Percentiles rank a stretch among this genome's conserved stretches.
phyloP scores from a whole-genome alignment of 2,329 filamentous ascomycete genomes.

The Ophiostoma novo-ulmi region DNA sequence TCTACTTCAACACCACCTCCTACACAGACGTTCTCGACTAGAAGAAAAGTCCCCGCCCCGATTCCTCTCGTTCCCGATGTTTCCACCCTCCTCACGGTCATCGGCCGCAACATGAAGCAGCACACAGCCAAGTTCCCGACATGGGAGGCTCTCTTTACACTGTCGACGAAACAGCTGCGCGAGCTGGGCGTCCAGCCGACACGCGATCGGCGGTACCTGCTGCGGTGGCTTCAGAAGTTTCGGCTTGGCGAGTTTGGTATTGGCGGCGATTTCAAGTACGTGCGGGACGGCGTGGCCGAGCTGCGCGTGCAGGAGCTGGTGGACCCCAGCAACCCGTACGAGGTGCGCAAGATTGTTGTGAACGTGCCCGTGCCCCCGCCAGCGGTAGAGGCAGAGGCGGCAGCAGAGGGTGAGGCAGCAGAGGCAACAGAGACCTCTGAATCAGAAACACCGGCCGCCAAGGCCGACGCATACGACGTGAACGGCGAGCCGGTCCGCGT shows the following conservation, averaged over 20 bases:
- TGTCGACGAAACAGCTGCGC: constrained; percentile 70
- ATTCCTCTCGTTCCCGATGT: constrained; percentile 85
- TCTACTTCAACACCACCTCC: not conserved
- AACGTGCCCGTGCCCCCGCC: constrained; percentile 42
- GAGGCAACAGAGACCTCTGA: not conserved
- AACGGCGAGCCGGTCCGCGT: constrained; percentile 42
- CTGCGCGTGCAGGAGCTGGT: constrained; percentile 44
- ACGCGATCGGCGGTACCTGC: constrained; percentile 73
- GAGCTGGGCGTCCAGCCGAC: constrained; percentile 83
- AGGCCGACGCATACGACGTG: constrained; percentile 5
- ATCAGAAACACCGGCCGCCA: not conserved
- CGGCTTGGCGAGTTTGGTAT: constrained; percentile 70
- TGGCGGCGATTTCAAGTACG: constrained; percentile 74
- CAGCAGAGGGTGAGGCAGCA: constrained; percentile 32
- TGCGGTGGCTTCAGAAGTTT: constrained; percentile 85
- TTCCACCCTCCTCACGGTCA: constrained; percentile 78
- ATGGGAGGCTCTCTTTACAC: constrained; percentile 85
- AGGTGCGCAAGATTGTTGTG: constrained; percentile 49
- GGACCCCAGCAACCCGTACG: constrained; percentile 34
- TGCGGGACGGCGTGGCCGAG: constrained; percentile 52
- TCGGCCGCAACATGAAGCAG: constrained; percentile 78
- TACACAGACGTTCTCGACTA: not conserved
- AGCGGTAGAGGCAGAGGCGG: not conserved
- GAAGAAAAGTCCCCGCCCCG: constrained; percentile 52
- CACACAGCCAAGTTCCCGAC: constrained; percentile 82